phyloP scores from a whole-genome alignment of 1,284 basidiomycete species.

The Xanthoconium separans region DNA sequence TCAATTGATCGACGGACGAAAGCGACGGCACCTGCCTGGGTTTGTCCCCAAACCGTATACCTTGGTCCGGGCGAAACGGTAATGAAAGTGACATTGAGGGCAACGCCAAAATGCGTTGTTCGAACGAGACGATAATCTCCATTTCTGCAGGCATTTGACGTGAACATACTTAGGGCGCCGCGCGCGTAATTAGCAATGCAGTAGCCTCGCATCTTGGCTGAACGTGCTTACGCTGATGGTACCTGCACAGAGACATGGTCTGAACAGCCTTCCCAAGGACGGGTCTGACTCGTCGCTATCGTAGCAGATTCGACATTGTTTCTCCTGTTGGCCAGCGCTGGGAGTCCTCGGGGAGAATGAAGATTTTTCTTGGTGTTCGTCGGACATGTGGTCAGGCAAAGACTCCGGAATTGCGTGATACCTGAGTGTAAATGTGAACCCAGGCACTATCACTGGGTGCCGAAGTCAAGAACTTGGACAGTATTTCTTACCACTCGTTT shows the following conservation, averaged over 20 bases:
- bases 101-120: constrained; percentile 68
- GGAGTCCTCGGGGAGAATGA: constrained; percentile 1
- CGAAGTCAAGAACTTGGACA: neutral
- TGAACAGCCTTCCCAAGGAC: constrained; percentile 66
- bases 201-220: constrained; percentile 2
- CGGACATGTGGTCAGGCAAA: constrained; percentile 13
- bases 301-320: constrained; percentile 75
- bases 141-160: constrained; percentile 70
- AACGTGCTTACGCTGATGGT: constrained; percentile 65
- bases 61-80: constrained; percentile 67
- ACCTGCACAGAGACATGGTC: constrained; percentile 75
- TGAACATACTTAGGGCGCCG: constrained; percentile 64
- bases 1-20: neutral
- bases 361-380: constrained; percentile 16
- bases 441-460: neutral
- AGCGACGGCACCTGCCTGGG: constrained; percentile 45
- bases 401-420: neutral
- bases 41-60: constrained; percentile 72
- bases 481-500: constrained; percentile 5
- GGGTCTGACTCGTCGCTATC: constrained; percentile 56
- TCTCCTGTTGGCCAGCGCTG: constrained; percentile 35
- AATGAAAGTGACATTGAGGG: constrained; percentile 73
- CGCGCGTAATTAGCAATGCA: constrained; percentile 16
- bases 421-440: neutral
- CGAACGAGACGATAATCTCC: constrained; percentile 61